Percentiles rank a stretch among this genome's conserved stretches.
These are phyloP conservation scores for Diversispora epigaea DNA, from an alignment of 192 early-diverging fungal genomes.

Conservation along the genomic window DNA sequence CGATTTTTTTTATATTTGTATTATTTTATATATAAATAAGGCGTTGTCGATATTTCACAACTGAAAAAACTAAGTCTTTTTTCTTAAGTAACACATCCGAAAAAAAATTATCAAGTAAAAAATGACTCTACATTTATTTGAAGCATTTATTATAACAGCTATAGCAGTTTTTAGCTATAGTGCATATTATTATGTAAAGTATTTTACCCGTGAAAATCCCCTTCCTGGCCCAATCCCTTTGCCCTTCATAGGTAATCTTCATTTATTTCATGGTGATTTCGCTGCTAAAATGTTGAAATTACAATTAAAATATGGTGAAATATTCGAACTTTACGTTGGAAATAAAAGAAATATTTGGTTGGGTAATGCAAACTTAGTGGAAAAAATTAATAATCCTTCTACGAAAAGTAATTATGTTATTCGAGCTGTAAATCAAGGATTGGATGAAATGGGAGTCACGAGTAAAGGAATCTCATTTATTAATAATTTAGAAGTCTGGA, in stretches of 20 bases:
- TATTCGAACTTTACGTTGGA: conserved; percentile 9
- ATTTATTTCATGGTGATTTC: conserved; percentile 3
- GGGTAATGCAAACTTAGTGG: neutral
- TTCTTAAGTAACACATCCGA: too few relatives aligned
- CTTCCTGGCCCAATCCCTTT: conserved; percentile 10
- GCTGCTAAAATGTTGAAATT: neutral
- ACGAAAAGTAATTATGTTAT: neutral
- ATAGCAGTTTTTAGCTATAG: neutral
- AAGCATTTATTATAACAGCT: too few relatives aligned
- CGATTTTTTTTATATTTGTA: too few relatives aligned
- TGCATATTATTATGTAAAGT: neutral
- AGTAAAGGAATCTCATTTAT: neutral
- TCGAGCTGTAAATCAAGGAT: conserved; percentile 1
- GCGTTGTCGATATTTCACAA: too few relatives aligned
- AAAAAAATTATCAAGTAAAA: too few relatives aligned
- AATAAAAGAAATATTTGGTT: neutral
- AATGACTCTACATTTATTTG: too few relatives aligned
- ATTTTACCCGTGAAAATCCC: conserved; percentile 16
- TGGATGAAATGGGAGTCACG: neutral
- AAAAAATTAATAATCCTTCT: neutral
- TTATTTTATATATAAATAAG: too few relatives aligned
- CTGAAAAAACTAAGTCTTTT: too few relatives aligned
- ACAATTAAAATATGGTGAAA: conserved; percentile 2
- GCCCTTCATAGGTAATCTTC: neutral
- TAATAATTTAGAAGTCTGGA: neutral